Evolutionary conservation across 1,139 yeast species (phyloP), one percentile per base, ranked within the genome.

Genomic region (Meyerozyma sp.): DNA sequence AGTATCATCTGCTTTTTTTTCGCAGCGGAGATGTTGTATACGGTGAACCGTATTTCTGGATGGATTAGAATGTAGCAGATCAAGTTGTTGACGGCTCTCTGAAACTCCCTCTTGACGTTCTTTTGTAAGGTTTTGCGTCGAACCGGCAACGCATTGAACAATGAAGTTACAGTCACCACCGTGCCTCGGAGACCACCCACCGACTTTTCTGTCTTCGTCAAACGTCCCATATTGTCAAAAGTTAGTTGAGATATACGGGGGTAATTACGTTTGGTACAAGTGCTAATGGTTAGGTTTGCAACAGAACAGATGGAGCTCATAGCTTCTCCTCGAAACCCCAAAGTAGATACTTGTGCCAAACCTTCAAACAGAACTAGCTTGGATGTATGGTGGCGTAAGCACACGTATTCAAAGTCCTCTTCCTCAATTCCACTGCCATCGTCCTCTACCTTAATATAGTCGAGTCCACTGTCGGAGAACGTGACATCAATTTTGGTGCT

Each of bases 241-340:
- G 63, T 70, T 34, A 90, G 58, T 40, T 63, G 68, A 32, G 75
- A 68, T 1, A 86, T 90, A 42, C 68, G 66, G 0, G 95, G 94
- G 7, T 78, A 72, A 7, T 63, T 60, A 0, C 56, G 55, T 3
- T 58, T 58, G 0, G 81, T 70, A 10, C 86, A 75, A 0, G 96
- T 89, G 2, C 63, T 65, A 0, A 90, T 69, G 9, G 60, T 58
- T 5, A 80, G 63, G 4, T 77, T 68, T 2, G 87, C 71, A 48
- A 86, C 65, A 1, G 82, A 71, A 56, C 91, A 83, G 13, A 88
- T 58, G 0, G 95, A 84, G 53, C 86, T 81, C 54, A 88, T 65
- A 0, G 95, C 95, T 60, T 88, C 95, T 21, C 96, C 96, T 59
- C 96, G 72, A 55, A 88, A 88, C 0, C 96, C 96, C 36, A 84